Evolutionary conservation across 2,329 filamentous ascomycete genomes (phyloP), one percentile per base, ranked within the genome.

Genomic region (Furcasterigmium sp.): DNA sequence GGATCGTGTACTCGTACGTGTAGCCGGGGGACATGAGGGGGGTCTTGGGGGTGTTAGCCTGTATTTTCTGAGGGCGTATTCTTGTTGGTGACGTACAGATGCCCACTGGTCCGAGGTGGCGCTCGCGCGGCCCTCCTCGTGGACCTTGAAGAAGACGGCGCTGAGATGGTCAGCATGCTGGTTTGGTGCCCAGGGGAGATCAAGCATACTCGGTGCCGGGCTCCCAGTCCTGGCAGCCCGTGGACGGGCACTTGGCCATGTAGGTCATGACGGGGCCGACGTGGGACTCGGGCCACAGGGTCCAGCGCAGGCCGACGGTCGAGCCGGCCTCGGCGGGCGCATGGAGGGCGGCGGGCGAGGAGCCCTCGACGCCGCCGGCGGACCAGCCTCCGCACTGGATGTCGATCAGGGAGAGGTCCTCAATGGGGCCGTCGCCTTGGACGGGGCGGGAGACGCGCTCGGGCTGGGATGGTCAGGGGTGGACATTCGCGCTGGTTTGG

Each of bases 201-300:
- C 4, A 8, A 5, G 10, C 8, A 8, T 21, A 11, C 62, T 53
- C 56, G 8, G 60, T 67, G 0, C 65, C 69, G 6, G 76, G 75
- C 45, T 66, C 57, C 53, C 67, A 79, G 42, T 61, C 60, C 42
- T 70, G 67, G 56, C 76, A 80, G 2, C 75, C 68, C 0, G 61
- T 56, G 35, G 73, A 69, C 0, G 76, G 74, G 56, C 78, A 82
- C 26, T 66, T 63, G 5, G 78, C 78, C 75, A 82, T 78, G 53
- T 81, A 81, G 1, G 77, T 81, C 44, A 81, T 63, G 1, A 73
- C 57, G 1, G 77, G 76, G 0, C 78, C 77, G 23, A 74, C 61
- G 46, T 78, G 75, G 5, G 63, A 70, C 8, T 70, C 67, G 0
- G 68, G 67, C 68, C 68, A 72, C 2, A 70, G 52, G 5, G 76